Conservation (phyloP, 176 grass and related monocot genomes). For the Dactylis glomerata region DNA sequence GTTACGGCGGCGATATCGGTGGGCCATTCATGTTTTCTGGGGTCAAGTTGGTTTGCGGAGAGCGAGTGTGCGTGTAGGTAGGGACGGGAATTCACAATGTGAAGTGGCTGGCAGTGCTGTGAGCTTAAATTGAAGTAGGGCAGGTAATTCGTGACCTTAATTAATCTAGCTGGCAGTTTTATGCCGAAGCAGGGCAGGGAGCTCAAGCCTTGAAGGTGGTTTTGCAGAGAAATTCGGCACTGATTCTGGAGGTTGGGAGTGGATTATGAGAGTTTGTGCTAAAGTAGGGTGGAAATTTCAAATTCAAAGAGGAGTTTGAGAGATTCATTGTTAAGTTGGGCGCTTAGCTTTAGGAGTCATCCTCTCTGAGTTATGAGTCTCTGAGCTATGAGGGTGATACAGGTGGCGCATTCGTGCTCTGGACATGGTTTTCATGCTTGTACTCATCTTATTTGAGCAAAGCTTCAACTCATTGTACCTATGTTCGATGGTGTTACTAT, state of each 20-base stretch:
- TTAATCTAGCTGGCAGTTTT: too few relatives aligned
- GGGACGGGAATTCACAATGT: slow-evolving; percentile 21
- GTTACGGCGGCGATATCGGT: neutral
- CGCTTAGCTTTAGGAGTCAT: neutral
- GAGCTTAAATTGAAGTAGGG: neutral
- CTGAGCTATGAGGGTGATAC: neutral
- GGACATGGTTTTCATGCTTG: neutral
- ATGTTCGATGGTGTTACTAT: neutral
- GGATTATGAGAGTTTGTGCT: neutral
- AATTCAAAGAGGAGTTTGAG: neutral
- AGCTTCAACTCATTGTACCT: neutral
- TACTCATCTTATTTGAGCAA: slow-evolving; percentile 8
- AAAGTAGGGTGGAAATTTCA: neutral
- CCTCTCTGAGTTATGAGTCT: too few relatives aligned
- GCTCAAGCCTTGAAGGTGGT: neutral
- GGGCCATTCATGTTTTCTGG: too few relatives aligned
- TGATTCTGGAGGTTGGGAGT: neutral
- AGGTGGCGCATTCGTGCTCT: neutral
- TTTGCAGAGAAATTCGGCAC: neutral
- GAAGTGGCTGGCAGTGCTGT: neutral
- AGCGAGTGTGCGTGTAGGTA: neutral
- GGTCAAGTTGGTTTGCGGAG: neutral
- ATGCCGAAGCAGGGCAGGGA: too few relatives aligned
- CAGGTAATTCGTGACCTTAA: neutral
- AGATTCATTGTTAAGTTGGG: neutral